Conservation (phyloP, 108 stramenopile genomes). For the Fragilaria radians region DNA sequence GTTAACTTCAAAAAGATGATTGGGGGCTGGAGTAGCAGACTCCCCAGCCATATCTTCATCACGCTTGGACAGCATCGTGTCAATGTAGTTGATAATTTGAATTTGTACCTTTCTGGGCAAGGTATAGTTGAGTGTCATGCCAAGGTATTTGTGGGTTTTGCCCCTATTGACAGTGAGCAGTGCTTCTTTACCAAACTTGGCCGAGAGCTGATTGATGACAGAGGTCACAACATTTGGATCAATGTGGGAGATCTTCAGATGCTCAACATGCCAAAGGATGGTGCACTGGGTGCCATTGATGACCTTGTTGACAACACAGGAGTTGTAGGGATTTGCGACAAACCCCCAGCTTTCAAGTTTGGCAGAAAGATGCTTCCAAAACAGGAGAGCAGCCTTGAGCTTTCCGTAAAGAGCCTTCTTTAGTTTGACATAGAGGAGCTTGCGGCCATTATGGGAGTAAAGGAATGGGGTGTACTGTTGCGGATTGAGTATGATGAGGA, state of each 20-base stretch:
- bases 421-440: constrained; percentile 13
- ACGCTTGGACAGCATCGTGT: constrained; percentile 8
- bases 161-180: constrained; percentile 8
- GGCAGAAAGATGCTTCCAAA: constrained; percentile 3
- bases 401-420: constrained; percentile 22
- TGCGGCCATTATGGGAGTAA: constrained; percentile 6
- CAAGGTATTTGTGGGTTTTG: constrained; percentile 24
- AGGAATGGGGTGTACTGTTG: constrained; percentile 7
- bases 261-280: constrained; percentile 22
- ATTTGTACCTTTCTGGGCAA: constrained; percentile 4
- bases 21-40: constrained; percentile 19
- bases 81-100: constrained; percentile 11
- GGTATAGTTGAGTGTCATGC: constrained; percentile 22
- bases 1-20: constrained; percentile 29
- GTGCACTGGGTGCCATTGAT: constrained; percentile 14
- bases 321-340: constrained; percentile 32
- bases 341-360: constrained; percentile 17
- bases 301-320: constrained; percentile 29
- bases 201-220: constrained; percentile 4
- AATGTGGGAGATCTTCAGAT: constrained; percentile 28
- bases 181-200: constrained; percentile 11
- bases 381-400: constrained; percentile 16
- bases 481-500: constrained; percentile 12
- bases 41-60: constrained; percentile 12
- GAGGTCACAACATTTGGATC: constrained; percentile 4